Conservation (phyloP, 78 protist genomes). For the Dictyostelium discoideum region dicty_2.7 NC_007088.5:8336501-8337000, state of each 20-base stretch:
- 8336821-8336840: neutral
- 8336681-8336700: no score
- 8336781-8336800: neutral
- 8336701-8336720: neutral
- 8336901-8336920: neutral
- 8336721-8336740: neutral
- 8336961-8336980: neutral
- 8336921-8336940: no score
- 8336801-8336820: neutral
- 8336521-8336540: neutral
- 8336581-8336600: neutral
- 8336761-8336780: neutral
- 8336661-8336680: neutral
- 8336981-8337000: no score
- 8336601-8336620: neutral
- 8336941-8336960: neutral
- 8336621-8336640: neutral
- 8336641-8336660: neutral
- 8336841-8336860: neutral
- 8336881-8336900: conserved; percentile 14
- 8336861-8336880: neutral
- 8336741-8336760: neutral
- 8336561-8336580: neutral
- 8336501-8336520: neutral
- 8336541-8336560: neutral